Evolutionary conservation across 768 basidiomycete genomes (phyloP), one percentile per base, ranked within the genome.

Genomic region (Pleurotus giganteus): DNA sequence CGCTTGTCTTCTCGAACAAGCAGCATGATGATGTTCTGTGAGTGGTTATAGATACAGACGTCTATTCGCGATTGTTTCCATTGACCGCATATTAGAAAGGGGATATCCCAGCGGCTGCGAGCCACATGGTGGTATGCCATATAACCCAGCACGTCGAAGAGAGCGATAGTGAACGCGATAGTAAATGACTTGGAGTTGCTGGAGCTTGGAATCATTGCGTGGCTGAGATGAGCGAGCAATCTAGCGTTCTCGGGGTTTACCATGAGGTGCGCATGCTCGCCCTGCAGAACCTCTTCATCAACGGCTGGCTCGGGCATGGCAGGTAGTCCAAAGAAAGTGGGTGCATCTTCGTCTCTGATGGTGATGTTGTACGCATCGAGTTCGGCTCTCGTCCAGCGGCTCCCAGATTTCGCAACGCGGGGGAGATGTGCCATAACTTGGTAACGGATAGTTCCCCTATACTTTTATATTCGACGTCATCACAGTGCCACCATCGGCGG

Each of bases 171-270:
- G 61, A 71, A 73, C 49, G 69, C 69, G 56, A 37, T 56, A 4
- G 70, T 69, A n/a, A n/a, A n/a, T n/a, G n/a, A n/a, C n/a, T 66
- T 64, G 3, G 63, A 60, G 34, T 67, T 60, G 36, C 58, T 62
- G 1, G 49, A 17, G 65, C 26, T 72, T 47, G 12, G 46, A 53
- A 53, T 21, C 41, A 24, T 69, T 42, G 7, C 69, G 54, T 46
- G 39, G 45, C 26, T 55, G 58, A 7, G 23, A n/a, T 17, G 7
- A 7, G 7, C 23, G 17, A n/a, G n/a, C n/a, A n/a, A n/a, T n/a
- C 17, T 41, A n/a, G 12, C n/a, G 7, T 41, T n/a, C 39, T 6
- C 23, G 17, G 39, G n/a, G n/a, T n/a, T n/a, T n/a, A n/a, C n/a
- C n/a, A n/a, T n/a, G n/a, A 17, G 17, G 39, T n/a, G 7, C 17